phyloP scores from a whole-genome alignment of 2,329 filamentous ascomycete species.

The Penicillium sp. region DNA sequence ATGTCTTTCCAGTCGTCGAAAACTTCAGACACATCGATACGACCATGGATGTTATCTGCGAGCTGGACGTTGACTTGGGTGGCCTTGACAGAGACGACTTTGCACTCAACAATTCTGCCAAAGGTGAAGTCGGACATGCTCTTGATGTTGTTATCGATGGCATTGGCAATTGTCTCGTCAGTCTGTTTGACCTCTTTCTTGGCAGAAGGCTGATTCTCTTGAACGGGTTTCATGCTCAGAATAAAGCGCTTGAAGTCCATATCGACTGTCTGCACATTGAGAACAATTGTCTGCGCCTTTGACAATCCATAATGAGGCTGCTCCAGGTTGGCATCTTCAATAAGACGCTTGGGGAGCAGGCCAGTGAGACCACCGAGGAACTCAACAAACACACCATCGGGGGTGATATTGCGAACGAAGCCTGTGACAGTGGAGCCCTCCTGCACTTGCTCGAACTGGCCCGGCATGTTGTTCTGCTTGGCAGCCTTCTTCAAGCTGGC shows the following conservation, averaged over 20 bases:
- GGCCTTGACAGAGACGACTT: slow-evolving; percentile 78
- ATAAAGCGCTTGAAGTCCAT: slow-evolving; percentile 67
- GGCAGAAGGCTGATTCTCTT: slow-evolving; percentile 52
- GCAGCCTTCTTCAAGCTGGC: slow-evolving; percentile 75
- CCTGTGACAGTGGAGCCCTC: slow-evolving; percentile 69
- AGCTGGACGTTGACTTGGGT: slow-evolving; percentile 91
- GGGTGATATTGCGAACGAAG: slow-evolving; percentile 81
- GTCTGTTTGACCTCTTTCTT: slow-evolving; percentile 41
- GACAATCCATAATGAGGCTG: slow-evolving; percentile 75
- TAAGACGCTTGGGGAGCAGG: slow-evolving; percentile 73
- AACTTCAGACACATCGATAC: slow-evolving; percentile 85
- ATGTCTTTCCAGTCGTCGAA: slow-evolving; percentile 90
- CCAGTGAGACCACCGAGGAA: slow-evolving; percentile 77
- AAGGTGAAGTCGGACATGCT: slow-evolving; percentile 70
- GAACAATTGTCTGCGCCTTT: slow-evolving; percentile 71
- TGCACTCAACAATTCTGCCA: slow-evolving; percentile 72
- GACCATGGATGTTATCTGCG: slow-evolving; percentile 84
- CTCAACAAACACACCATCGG: slow-evolving; percentile 81
- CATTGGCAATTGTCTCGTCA: slow-evolving; percentile 49
- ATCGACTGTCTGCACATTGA: slow-evolving; percentile 72
- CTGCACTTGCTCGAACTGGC: slow-evolving; percentile 67
- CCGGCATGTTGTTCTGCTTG: slow-evolving; percentile 69
- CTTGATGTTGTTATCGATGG: slow-evolving; percentile 63
- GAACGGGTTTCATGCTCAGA: slow-evolving; percentile 56
- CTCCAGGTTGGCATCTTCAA: slow-evolving; percentile 67